Percentiles rank a stretch among this genome's conserved stretches.
Conservation (phyloP, 2,329 filamentous ascomycete genomes). For the Allantophomopsis cytisporea region DNA sequence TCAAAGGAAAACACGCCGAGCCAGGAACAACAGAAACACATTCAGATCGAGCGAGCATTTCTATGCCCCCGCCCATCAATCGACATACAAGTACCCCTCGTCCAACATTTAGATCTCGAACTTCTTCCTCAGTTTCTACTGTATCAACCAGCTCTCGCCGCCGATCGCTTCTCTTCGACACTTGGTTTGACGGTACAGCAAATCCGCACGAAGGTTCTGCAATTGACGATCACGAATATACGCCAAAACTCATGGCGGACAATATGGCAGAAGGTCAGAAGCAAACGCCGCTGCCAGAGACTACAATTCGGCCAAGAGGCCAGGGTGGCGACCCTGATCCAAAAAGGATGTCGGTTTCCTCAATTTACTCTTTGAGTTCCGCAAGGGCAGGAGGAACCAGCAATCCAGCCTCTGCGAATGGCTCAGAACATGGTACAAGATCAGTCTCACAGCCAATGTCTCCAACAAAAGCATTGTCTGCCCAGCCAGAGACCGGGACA, state of each 20-base stretch:
- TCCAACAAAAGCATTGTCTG: conserved; percentile 3
- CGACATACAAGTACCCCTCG: conserved; percentile 22
- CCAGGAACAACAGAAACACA: conserved; percentile 44
- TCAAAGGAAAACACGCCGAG: too few species aligned
- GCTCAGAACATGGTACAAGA: conserved; percentile 29
- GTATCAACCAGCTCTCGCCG: conserved; percentile 7
- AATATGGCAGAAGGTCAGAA: conserved; percentile 15
- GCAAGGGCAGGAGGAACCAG: conserved; percentile 31
- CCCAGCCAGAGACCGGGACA: conserved; percentile 35
- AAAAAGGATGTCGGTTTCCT: conserved; percentile 61
- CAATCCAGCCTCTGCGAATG: conserved; percentile 36
- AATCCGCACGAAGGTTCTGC: conserved; percentile 18
- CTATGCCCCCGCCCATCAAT: conserved; percentile 42
- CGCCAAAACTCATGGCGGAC: conserved; percentile 27
- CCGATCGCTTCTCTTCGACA: conserved; percentile 27
- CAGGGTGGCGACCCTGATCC: conserved; percentile 37
- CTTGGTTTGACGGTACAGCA: conserved; percentile 23
- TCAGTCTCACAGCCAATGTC: conserved; percentile 9
- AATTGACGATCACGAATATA: conserved; percentile 31
- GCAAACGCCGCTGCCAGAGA: conserved; percentile 27
- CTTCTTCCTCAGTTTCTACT: conserved; percentile 14
- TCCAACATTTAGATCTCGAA: conserved; percentile 5
- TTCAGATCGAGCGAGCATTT: conserved; percentile 46
- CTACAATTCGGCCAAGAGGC: conserved; percentile 28
- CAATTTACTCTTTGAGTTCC: conserved; percentile 56